Evolutionary conservation across 2,329 filamentous ascomycete species (phyloP), one percentile per base, ranked within the genome.

Genomic region (Colletotrichum limetticola): DNA sequence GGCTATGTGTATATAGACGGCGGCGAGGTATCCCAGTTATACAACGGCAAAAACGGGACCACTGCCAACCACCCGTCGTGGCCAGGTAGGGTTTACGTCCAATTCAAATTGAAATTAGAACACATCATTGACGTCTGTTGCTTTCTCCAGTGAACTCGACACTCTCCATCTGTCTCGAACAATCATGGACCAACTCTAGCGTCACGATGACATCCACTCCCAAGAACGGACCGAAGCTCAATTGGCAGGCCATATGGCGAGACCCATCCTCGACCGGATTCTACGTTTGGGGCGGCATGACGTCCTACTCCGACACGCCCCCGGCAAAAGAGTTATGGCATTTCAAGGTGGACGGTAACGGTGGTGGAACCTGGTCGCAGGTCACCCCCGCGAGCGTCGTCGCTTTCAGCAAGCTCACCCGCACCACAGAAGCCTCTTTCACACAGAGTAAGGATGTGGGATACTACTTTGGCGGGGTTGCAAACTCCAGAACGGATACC

Each of bases 1-100:
- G 78, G 83, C 66, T 82, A 82, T 58, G 73, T 82, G 49, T 85
- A 83, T 64, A 79, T 84, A 59, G 82, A 84, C 67, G 82, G 82
- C 57, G 83, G 83, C 19, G 78, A 81, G 70, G 64, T 82, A 2
- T 81, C 77, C 2, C 77, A n/a, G n/a, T n/a, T n/a, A n/a, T n/a
- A n/a, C n/a, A n/a, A n/a, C n/a, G n/a, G n/a, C n/a, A n/a, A n/a
- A n/a, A n/a, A n/a, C n/a, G n/a, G n/a, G n/a, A n/a, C n/a, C n/a
- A n/a, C n/a, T n/a, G n/a, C n/a, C n/a, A n/a, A n/a, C n/a, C n/a
- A n/a, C n/a, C n/a, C n/a, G n/a, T n/a, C n/a, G n/a, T n/a, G n/a
- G n/a, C n/a, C n/a, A n/a, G n/a, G n/a, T n/a, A n/a, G n/a, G n/a
- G n/a, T n/a, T n/a, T n/a, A n/a, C n/a, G n/a, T n/a, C n/a, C n/a